Base-by-base conservation (phyloP, 2,329 filamentous ascomycete species). In the Stagonosporopsis chrysanthemi region DNA sequence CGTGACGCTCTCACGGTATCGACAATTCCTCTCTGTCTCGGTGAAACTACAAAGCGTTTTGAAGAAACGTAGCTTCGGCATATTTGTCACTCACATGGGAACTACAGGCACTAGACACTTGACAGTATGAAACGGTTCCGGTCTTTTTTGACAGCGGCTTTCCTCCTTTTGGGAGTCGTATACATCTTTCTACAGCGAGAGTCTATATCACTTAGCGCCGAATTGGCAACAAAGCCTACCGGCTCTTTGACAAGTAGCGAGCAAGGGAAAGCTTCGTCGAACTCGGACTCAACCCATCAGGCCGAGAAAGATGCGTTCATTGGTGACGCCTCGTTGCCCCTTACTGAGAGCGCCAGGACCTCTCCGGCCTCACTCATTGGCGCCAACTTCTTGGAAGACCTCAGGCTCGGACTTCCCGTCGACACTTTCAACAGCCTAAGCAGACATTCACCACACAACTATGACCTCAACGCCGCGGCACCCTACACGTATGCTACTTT, bases 401-500 rank as follows among this genome's bases (percentile, higher is more conserved):
- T 75, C 19, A 44, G 64, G 1, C 56, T 73, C 6, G 48, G 67
- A 1, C 51, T 72, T 1, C 70, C 71, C 1, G 36, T 62, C 22
- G 29, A 62, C 0, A 59, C 29, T 7, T 43, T 74, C 5, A 50
- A 61, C 38, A 28, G 51, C 17, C 59, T 68, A 44, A 61, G 52
- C 38, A 44, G 40, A 1, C 41, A 66, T 15, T 60, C 56, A 40
- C 71, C 73, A 3, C 70, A 67, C 52, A 67, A 72, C 47, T 70
- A 73, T 47, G 42, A 63, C 7, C 45, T 59, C 9, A 52, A 61
- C 28, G 59, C 49, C 3, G 43, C 61, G 19, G 58, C 58, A 47
- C 60, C 55, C 14, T 65, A 69, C 56, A 63, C 71, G 2, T 75
- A 72, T 23, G 73, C 73, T 1, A 74, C 72, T 0, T 75, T 74